These are phyloP conservation scores for Areca catechu DNA, from an alignment of 176 grass and related monocot species.

Conservation along the genomic window DNA sequence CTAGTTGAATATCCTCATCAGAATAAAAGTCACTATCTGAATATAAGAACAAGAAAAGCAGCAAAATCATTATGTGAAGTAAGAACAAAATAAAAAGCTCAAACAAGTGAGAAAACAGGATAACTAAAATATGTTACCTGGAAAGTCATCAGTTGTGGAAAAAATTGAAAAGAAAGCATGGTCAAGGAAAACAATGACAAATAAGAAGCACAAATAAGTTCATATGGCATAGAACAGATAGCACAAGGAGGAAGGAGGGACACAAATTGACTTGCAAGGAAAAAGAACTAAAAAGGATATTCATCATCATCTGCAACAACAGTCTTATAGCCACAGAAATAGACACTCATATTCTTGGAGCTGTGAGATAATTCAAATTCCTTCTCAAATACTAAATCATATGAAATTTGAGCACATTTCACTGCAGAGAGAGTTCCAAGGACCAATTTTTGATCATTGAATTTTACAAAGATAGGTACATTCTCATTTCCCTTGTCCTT, in stretches of 20 bases:
- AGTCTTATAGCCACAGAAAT: slow-evolving; percentile 76
- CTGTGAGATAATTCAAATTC: slow-evolving; percentile 82
- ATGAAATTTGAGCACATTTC: slow-evolving; percentile 54
- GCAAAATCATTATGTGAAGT: neutral
- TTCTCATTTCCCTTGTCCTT: slow-evolving; percentile 51
- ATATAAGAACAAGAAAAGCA: neutral
- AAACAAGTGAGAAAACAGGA: neutral
- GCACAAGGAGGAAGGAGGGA: too few relatives aligned
- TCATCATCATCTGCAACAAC: slow-evolving; percentile 25
- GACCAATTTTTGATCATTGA: slow-evolving; percentile 45
- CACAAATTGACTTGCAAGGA: neutral
- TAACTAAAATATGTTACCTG: too few relatives aligned
- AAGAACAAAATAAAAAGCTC: slow-evolving; percentile 2
- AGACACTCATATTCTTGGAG: slow-evolving; percentile 58
- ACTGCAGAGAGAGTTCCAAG: slow-evolving; percentile 56
- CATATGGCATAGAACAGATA: too few relatives aligned
- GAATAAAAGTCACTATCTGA: slow-evolving; percentile 35
- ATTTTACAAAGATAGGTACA: slow-evolving; percentile 43
- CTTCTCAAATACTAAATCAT: slow-evolving; percentile 82
- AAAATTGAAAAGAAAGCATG: too few relatives aligned
- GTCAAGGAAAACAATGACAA: too few relatives aligned
- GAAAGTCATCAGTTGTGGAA: too few relatives aligned
- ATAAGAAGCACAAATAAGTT: too few relatives aligned
- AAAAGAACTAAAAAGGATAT: slow-evolving; percentile 44
- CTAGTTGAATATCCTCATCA: slow-evolving; percentile 18